These are phyloP conservation scores for Nadsonia starkeyi-henricii DNA, from an alignment of 1,139 yeast genomes.

Conservation along the genomic window DNA sequence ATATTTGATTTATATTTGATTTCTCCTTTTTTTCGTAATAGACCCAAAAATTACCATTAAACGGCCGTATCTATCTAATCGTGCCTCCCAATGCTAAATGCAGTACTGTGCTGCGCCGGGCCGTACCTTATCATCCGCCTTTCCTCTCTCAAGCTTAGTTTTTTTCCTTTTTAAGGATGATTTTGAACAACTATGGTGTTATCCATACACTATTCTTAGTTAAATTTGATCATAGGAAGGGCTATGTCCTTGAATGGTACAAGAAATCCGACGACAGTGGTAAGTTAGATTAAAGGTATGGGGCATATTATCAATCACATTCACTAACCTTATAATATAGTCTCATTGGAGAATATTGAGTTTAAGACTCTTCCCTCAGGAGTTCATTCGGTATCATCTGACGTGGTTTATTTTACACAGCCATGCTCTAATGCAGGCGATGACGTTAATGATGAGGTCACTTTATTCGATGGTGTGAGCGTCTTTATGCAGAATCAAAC, in stretches of 20 bases:
- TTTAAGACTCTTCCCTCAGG: slow-evolving; percentile 75
- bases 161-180: too few relatives aligned
- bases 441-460: slow-evolving; percentile 15
- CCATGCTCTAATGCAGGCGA: slow-evolving; percentile 15
- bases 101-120: neutral
- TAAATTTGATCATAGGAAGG: slow-evolving; percentile 48
- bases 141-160: neutral
- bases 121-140: neutral
- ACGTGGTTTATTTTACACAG: slow-evolving; percentile 39
- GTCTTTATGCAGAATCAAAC: slow-evolving; percentile 31
- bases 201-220: slow-evolving; percentile 37
- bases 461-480: slow-evolving; percentile 32
- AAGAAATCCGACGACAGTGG: slow-evolving; percentile 16
- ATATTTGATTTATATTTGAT: neutral
- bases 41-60: too few relatives aligned
- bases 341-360: slow-evolving; percentile 36
- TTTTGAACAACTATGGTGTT: too few relatives aligned
- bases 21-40: too few relatives aligned
- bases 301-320: too few relatives aligned
- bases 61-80: slow-evolving; percentile 2
- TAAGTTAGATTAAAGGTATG: slow-evolving; percentile 12
- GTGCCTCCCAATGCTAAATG: slow-evolving; percentile 7
- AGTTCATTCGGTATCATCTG: slow-evolving; percentile 47
- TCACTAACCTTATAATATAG: slow-evolving; percentile 14
- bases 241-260: slow-evolving; percentile 49